Percentiles rank a stretch among this genome's conserved stretches.
phyloP scores from a whole-genome alignment of 306 rosid species.

The Inga oerstediana region DNA sequence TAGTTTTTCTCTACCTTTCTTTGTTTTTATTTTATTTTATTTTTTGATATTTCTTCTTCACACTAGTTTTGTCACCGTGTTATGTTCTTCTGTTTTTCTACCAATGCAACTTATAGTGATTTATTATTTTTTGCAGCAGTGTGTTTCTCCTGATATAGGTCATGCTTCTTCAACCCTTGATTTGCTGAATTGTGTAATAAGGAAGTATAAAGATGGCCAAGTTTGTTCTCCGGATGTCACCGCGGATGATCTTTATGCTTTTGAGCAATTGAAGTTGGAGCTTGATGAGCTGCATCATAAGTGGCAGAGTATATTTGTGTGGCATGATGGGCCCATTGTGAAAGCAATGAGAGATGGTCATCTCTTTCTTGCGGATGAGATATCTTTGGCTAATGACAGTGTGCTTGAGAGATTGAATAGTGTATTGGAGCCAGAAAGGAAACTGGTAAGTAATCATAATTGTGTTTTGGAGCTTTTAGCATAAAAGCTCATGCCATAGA shows the following conservation, averaged over 20 bases:
- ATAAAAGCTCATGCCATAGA: neutral
- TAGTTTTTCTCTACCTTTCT: constrained; percentile 7
- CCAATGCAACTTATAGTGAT: neutral
- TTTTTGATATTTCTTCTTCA: constrained; percentile 10
- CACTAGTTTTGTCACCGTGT: neutral
- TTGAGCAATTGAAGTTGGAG: constrained; percentile 47
- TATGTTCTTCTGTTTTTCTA: neutral
- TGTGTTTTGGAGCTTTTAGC: neutral
- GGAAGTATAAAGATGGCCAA: constrained; percentile 47
- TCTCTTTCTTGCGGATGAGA: constrained; percentile 88
- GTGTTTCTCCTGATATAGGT: constrained; percentile 72
- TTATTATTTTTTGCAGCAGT: constrained; percentile 42
- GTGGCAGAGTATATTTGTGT: constrained; percentile 88
- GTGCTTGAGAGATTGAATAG: constrained; percentile 97
- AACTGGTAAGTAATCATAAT: constrained; percentile 53
- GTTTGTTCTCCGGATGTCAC: constrained; percentile 38
- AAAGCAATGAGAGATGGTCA: constrained; percentile 89
- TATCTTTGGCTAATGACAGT: constrained; percentile 97
- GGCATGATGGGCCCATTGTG: constrained; percentile 97
- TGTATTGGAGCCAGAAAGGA: constrained; percentile 93
- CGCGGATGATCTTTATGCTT: constrained; percentile 42
- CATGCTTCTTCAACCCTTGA: constrained; percentile 62
- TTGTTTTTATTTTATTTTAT: neutral
- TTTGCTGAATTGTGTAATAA: constrained; percentile 48
- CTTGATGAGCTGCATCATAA: constrained; percentile 64